Evolutionary conservation across 2,329 filamentous ascomycete species (phyloP).

Genomic region (Trichothecium roseum): DNA sequence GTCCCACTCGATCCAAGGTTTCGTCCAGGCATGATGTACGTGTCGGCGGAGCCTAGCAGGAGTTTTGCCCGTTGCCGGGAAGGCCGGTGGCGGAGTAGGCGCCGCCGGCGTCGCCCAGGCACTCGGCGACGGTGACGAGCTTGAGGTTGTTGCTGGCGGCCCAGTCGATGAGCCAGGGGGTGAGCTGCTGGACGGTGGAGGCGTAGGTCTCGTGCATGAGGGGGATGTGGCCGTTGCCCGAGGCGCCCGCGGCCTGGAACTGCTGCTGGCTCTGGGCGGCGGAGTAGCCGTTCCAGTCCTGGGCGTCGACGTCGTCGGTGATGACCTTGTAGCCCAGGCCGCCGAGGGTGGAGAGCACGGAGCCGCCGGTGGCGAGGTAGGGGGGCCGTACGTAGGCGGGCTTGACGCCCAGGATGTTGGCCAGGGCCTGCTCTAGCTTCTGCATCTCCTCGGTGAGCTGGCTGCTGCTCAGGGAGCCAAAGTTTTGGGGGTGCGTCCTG

Average conservation of each 20-base stretch:
- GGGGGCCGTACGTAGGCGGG: constrained; percentile 40
- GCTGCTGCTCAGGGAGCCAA: constrained; percentile 25
- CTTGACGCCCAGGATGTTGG: constrained; percentile 38
- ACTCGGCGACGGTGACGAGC: constrained; percentile 40
- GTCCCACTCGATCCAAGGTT: no score
- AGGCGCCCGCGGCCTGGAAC: constrained; percentile 33
- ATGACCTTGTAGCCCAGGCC: constrained; percentile 47
- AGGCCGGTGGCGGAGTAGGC: constrained; percentile 1
- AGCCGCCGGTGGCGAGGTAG: constrained; percentile 35
- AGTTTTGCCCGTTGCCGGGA: constrained; percentile 1
- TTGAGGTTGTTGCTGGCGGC: constrained; percentile 34
- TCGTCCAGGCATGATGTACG: no score
- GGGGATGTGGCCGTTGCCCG: constrained; percentile 39
- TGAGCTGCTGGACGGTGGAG: constrained; percentile 35
- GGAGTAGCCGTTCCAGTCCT: constrained; percentile 47
- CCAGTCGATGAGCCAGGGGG: constrained; percentile 40
- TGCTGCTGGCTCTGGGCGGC: constrained; percentile 40
- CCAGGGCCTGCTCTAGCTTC: constrained; percentile 37
- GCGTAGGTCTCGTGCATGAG: constrained; percentile 48
- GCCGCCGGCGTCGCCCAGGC: constrained; percentile 18
- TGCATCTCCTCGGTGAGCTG: constrained; percentile 37
- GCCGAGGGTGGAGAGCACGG: constrained; percentile 29
- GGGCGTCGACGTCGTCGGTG: constrained; percentile 50
- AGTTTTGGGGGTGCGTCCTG: constrained; percentile 33
- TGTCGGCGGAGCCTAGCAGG: no score